Evolutionary conservation across 768 basidiomycete species (phyloP), one percentile per base, ranked within the genome.

Genomic region (Termitomyces sp.): DNA sequence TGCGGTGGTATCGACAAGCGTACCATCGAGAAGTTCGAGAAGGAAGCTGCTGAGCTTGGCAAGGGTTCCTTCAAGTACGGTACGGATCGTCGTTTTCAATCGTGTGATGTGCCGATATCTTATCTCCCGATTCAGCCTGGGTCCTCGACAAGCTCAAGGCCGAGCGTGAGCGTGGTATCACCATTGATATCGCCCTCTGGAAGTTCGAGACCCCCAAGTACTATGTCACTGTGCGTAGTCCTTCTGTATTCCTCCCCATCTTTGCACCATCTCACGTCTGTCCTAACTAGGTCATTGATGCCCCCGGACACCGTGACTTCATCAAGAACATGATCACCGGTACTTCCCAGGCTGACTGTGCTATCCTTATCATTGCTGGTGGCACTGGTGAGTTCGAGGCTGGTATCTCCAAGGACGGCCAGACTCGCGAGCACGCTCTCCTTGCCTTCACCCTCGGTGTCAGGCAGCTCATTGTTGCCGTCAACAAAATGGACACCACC

Each of bases 321-420:
- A 99, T 99, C 86, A 99, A 99, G 83, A 99, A 97, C 92, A 97
- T 95, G 95, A 99, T 99, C 76, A 99, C 97, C 62, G 97, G 97
- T 85, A 99, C 97, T 69, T 99, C 97, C 69, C 97, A 99, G 87
- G 95, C 96, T 73, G 96, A 99, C 75, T 98, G 96, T 72, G 97
- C 95, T 70, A 87, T 99, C 76, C 94, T 99, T 77, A 98, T 99
- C 84, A 99, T 99, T 67, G 97, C 96, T 64, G 90, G 83, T 76
- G 97, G 97, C 81, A 94, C 91, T 75, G 97, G 97, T 87, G 97
- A 99, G 80, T 98, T 99, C 80, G 97, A 99, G 78, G 96, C 96
- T 73, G 97, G 97, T 92, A 98, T 99, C 86, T 98, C 96, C 79
- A 98, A 99, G 86, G 97, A 98, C 72, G 97, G 97, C 67, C 97